These are phyloP conservation scores for Ambrosiella xylebori DNA, from an alignment of 2,329 filamentous ascomycete genomes.

Conservation along the genomic window DNA sequence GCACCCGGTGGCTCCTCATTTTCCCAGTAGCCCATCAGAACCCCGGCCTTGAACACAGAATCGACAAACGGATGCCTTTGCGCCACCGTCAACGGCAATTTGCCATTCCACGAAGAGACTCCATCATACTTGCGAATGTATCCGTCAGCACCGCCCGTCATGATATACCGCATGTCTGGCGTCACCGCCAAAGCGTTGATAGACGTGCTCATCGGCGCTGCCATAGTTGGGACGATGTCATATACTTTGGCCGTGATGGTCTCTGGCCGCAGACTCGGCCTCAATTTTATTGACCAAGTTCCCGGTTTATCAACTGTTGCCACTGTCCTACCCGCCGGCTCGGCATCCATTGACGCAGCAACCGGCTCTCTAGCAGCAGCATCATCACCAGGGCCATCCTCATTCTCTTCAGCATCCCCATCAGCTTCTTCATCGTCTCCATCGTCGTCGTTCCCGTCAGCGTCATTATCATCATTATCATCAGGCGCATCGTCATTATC, in stretches of 20 bases:
- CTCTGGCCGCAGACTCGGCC: conserved; percentile 54
- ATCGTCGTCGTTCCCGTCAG: conserved; percentile 18
- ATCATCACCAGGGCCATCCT: conserved; percentile 10
- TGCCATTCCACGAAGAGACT: conserved; percentile 84
- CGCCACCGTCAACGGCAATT: conserved; percentile 81
- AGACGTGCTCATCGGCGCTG: conserved; percentile 85
- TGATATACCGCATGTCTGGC: conserved; percentile 86
- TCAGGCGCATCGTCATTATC: conserved; percentile 4
- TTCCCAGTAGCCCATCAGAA: conserved; percentile 94
- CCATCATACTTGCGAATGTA: conserved; percentile 97
- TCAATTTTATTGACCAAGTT: conserved; percentile 17
- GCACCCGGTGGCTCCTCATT: conserved; percentile 58
- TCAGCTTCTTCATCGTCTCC: conserved; percentile 19
- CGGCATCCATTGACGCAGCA: conserved; percentile 12
- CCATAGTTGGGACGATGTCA: conserved; percentile 94
- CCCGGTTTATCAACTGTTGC: conserved; percentile 4
- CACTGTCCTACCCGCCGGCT: not conserved
- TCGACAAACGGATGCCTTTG: conserved; percentile 95
- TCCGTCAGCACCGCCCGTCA: conserved; percentile 83
- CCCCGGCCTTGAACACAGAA: conserved; percentile 86
- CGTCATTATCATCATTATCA: conserved; percentile 16
- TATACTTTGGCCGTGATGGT: conserved; percentile 66
- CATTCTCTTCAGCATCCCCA: conserved; percentile 23
- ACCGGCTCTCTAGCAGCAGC: conserved; percentile 22
- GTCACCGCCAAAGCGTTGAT: conserved; percentile 87